phyloP scores from a whole-genome alignment of 495 filamentous ascomycete species.

The Hyaloscypha finlandica region DNA sequence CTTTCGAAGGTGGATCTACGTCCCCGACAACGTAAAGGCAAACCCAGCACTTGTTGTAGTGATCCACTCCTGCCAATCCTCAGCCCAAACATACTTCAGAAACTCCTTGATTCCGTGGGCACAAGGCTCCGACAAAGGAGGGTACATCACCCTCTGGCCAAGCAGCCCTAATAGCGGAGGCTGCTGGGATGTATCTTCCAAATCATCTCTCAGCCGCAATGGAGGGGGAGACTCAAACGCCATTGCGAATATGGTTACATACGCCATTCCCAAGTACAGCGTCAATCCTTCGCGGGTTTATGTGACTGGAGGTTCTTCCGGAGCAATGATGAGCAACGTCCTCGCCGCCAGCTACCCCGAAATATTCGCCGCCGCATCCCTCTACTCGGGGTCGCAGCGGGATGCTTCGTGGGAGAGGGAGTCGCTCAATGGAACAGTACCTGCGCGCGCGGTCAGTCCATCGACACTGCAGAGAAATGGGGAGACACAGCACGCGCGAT shows the following conservation, averaged over 20 bases:
- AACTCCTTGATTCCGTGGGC: conserved; percentile 48
- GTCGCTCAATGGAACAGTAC: conserved; percentile 48
- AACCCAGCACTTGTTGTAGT: conserved; percentile 56
- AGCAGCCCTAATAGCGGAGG: conserved; percentile 46
- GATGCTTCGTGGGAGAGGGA: conserved; percentile 53
- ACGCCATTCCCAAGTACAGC: conserved; percentile 48
- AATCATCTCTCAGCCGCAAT: conserved; percentile 51
- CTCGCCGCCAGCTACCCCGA: conserved; percentile 59
- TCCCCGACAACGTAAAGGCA: conserved; percentile 51
- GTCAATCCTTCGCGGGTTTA: conserved; percentile 52
- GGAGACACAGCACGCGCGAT: conserved; percentile 44
- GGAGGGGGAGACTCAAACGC: conserved; percentile 58
- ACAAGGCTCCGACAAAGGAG: conserved; percentile 48
- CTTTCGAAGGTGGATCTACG: conserved; percentile 46
- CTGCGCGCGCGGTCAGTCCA: conserved; percentile 43
- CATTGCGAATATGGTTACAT: conserved; percentile 63
- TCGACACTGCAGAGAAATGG: conserved; percentile 43
- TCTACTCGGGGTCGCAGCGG: conserved; percentile 60
- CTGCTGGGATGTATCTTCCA: conserved; percentile 63
- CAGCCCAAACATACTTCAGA: conserved; percentile 48
- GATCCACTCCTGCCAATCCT: conserved; percentile 57
- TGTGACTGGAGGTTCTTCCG: conserved; percentile 53
- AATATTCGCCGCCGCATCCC: conserved; percentile 55
- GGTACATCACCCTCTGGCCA: conserved; percentile 60
- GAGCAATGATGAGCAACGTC: conserved; percentile 55